Conservation (phyloP, 2,329 filamentous ascomycete genomes). For the Zalaria obscura region DNA sequence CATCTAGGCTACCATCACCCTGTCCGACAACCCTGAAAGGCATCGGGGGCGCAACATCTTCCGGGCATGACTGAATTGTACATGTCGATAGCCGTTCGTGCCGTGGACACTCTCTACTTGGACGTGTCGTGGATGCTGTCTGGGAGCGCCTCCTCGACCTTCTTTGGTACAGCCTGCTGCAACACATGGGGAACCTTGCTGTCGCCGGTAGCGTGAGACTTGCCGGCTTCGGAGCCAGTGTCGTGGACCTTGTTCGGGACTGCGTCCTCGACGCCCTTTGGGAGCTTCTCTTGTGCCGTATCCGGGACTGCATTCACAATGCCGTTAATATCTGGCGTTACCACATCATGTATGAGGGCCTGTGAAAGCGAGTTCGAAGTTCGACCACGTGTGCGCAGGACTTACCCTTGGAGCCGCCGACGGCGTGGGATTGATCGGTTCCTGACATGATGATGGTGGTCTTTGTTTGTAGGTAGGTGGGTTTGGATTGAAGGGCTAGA, state of each 20-base stretch:
- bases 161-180: not conserved
- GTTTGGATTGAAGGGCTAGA: no score
- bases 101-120: not conserved
- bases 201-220: constrained; percentile 2
- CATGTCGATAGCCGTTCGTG: no score
- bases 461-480: not conserved
- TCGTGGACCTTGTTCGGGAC: constrained; percentile 2
- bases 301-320: not conserved
- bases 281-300: not conserved
- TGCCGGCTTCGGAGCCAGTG: not conserved
- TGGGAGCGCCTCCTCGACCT: not conserved
- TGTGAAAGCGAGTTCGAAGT: no score
- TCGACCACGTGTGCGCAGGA: no score
- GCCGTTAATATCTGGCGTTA: no score
- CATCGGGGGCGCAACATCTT: no score
- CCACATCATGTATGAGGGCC: no score
- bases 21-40: no score
- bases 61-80: no score
- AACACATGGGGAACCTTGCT: constrained; percentile 2
- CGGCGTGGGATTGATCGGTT: constrained; percentile 4
- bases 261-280: not conserved
- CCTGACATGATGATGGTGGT: constrained; percentile 2
- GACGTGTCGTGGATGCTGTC: constrained; percentile 1
- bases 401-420: constrained; percentile 3
- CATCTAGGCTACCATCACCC: no score